Evolutionary conservation across 2,329 filamentous ascomycete species (phyloP).

Genomic region (Penicillium hordei): DNA sequence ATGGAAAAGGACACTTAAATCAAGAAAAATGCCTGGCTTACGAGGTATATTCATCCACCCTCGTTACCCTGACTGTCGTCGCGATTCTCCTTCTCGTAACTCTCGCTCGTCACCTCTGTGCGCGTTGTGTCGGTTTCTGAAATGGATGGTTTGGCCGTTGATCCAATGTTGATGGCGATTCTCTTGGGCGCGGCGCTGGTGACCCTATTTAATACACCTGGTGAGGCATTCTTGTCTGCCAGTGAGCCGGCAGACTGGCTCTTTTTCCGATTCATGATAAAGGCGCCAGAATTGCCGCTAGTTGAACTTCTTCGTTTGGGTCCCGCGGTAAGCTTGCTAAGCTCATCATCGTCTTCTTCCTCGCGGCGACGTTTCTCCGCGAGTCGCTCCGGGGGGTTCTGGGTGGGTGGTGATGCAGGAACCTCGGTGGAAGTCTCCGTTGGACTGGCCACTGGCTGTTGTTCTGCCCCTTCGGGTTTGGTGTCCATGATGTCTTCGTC

Average conservation of each 20-base stretch:
- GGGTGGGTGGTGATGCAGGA: constrained; percentile 25
- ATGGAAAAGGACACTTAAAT: constrained; percentile 11
- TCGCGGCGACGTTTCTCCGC: constrained; percentile 82
- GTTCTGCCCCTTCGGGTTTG: constrained; percentile 36
- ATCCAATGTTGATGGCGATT: constrained; percentile 43
- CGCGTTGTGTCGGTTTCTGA: constrained; percentile 19
- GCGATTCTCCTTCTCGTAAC: constrained; percentile 34
- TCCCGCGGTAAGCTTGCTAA: constrained; percentile 71
- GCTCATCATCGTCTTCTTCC: constrained; percentile 89
- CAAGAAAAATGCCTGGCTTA: constrained; percentile 11
- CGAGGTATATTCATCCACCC: constrained; percentile 17
- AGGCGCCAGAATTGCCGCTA: constrained; percentile 36
- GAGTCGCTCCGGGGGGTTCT: constrained; percentile 63
- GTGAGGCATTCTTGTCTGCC: constrained; percentile 28
- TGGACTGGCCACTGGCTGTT: constrained; percentile 24
- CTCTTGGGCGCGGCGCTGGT: constrained; percentile 34
- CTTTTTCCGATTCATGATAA: constrained; percentile 36
- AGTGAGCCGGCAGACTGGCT: constrained; percentile 30
- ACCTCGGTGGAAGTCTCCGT: constrained; percentile 30
- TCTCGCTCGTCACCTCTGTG: constrained; percentile 20
- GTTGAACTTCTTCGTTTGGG: constrained; percentile 49
- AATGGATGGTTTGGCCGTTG: constrained; percentile 25
- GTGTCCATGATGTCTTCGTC: constrained; percentile 67
- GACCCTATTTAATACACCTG: constrained; percentile 16
- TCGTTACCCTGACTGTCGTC: constrained; percentile 27